These are phyloP conservation scores for Xylaria curta DNA, from an alignment of 495 filamentous ascomycete species.

Conservation along the genomic window DNA sequence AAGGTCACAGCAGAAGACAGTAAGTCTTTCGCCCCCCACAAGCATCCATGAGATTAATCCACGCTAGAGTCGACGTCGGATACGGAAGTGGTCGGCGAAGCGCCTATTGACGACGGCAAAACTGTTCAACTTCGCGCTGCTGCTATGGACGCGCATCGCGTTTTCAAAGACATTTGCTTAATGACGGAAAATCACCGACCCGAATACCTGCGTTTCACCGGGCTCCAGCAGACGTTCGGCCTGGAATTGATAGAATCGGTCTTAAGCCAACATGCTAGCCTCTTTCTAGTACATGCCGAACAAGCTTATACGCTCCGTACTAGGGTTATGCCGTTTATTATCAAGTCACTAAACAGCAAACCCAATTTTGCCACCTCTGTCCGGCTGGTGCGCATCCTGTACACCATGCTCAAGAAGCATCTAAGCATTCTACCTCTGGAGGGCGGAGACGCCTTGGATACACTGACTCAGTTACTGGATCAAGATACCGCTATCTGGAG, in stretches of 20 bases:
- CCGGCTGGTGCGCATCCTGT: slow-evolving; percentile 79
- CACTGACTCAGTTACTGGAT: slow-evolving; percentile 89
- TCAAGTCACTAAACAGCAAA: slow-evolving; percentile 77
- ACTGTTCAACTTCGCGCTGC: slow-evolving; percentile 70
- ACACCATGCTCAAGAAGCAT: slow-evolving; percentile 77
- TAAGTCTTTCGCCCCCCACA: slow-evolving; percentile 40
- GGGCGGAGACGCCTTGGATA: slow-evolving; percentile 81
- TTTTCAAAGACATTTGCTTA: slow-evolving; percentile 89
- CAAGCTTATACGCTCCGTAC: slow-evolving; percentile 78
- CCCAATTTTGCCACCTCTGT: slow-evolving; percentile 83
- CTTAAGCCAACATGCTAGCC: slow-evolving; percentile 78
- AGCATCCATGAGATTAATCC: slow-evolving; percentile 26
- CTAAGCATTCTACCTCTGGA: slow-evolving; percentile 75
- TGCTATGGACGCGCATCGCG: slow-evolving; percentile 84
- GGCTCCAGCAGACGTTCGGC: slow-evolving; percentile 79
- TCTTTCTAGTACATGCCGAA: slow-evolving; percentile 78
- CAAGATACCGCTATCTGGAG: slow-evolving; percentile 85
- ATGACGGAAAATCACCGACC: slow-evolving; percentile 83
- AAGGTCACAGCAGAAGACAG: slow-evolving; percentile 85
- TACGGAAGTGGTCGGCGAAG: slow-evolving; percentile 62
- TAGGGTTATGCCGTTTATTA: slow-evolving; percentile 83
- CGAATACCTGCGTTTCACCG: slow-evolving; percentile 76
- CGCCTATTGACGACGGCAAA: slow-evolving; percentile 64
- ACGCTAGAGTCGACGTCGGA: slow-evolving; percentile 52
- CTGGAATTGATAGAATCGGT: slow-evolving; percentile 92